Evolutionary conservation across 805 yeast genomes (phyloP).

Genomic region (Torulaspora maleeae): DNA sequence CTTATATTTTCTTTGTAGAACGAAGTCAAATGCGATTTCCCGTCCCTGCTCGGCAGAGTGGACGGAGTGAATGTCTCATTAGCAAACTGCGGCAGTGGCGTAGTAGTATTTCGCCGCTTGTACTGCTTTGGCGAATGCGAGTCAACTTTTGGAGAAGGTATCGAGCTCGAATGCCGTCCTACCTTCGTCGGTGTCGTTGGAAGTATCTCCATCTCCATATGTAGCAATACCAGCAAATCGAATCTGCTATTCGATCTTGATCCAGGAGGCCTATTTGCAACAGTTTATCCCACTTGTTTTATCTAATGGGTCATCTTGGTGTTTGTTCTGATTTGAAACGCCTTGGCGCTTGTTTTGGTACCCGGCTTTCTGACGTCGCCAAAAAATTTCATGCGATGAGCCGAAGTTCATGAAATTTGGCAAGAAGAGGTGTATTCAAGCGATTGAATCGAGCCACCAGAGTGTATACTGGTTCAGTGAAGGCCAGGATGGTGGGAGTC

Average conservation of each 20-base stretch:
- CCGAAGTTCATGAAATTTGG: neutral
- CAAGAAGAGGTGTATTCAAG: neutral
- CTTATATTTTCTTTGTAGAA: constrained; percentile 33
- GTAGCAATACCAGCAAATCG: too few species aligned
- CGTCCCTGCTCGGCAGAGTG: neutral
- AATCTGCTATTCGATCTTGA: too few species aligned
- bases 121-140: constrained; percentile 18
- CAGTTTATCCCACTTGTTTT: neutral
- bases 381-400: constrained; percentile 15
- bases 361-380: constrained; percentile 1
- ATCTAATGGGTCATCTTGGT: neutral
- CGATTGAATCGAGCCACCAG: neutral
- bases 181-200: constrained; percentile 20
- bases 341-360: neutral
- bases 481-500: neutral
- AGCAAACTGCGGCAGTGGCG: constrained; percentile 2
- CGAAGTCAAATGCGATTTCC: constrained; percentile 24
- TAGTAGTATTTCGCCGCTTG: constrained; percentile 12
- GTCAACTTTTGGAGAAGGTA: constrained; percentile 22
- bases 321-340: constrained; percentile 2
- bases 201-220: constrained; percentile 6
- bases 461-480: neutral
- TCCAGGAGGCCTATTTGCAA: too few species aligned
- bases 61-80: neutral
- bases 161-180: constrained; percentile 11